A percentile compares a stretch with the other conserved stretches of the same genome.
These are phyloP conservation scores for Capronia coronata DNA, from an alignment of 2,329 filamentous ascomycete species.

Conservation along the genomic window DNA sequence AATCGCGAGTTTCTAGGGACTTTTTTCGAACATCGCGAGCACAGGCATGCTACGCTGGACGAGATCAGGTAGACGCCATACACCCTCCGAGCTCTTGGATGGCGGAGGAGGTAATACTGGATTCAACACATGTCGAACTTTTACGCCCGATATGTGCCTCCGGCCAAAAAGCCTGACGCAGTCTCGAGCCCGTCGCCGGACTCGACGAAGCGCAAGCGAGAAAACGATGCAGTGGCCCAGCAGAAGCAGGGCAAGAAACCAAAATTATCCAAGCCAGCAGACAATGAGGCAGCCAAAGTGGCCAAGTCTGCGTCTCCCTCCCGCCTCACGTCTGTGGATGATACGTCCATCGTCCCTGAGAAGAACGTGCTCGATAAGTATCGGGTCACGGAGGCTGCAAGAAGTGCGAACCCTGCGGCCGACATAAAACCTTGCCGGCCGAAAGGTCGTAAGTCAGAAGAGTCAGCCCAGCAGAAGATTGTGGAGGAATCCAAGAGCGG, in stretches of 20 bases:
- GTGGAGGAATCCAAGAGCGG: slow-evolving; percentile 8
- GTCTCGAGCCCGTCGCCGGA: not conserved
- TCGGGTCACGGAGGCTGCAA: slow-evolving; percentile 14
- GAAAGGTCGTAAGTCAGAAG: slow-evolving; percentile 25
- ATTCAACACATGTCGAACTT: slow-evolving; percentile 40
- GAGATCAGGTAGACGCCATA: not conserved
- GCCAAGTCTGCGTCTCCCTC: not conserved
- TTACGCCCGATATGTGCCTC: slow-evolving; percentile 44
- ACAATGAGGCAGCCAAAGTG: not conserved
- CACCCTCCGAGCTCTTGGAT: not conserved
- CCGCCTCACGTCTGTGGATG: not conserved
- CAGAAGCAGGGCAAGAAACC: slow-evolving; percentile 36
- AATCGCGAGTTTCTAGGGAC: slow-evolving; percentile 7
- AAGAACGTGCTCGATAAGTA: slow-evolving; percentile 14
- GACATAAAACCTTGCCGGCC: slow-evolving; percentile 28
- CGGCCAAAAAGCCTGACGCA: slow-evolving; percentile 16
- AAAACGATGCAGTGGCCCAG: slow-evolving; percentile 24
- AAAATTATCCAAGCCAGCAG: slow-evolving; percentile 32
- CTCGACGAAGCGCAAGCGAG: slow-evolving; percentile 29
- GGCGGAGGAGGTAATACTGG: not conserved
- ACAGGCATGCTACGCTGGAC: not conserved
- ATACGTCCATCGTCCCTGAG: slow-evolving; percentile 10
- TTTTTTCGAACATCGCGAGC: not conserved
- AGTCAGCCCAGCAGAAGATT: slow-evolving; percentile 13
- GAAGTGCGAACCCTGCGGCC: not conserved